These are phyloP conservation scores for Emergomyces africanus DNA, from an alignment of 2,329 filamentous ascomycete species.

Conservation along the genomic window DNA sequence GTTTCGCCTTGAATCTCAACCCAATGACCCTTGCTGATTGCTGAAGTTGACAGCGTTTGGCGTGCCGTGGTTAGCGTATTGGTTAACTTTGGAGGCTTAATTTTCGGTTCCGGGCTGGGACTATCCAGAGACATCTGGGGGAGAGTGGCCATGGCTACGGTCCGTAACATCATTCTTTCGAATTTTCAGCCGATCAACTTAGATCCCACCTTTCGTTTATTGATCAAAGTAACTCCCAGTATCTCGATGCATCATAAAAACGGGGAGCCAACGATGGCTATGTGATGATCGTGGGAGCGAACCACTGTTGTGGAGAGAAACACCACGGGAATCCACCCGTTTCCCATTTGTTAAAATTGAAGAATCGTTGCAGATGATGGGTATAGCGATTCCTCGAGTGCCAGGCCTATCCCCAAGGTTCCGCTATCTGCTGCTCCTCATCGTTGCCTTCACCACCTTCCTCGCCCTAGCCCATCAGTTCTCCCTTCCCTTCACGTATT, in stretches of 20 bases:
- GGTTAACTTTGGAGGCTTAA: too few relatives aligned
- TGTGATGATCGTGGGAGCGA: neutral
- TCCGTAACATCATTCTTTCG: too few relatives aligned
- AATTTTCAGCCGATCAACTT: too few relatives aligned
- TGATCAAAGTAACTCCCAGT: neutral
- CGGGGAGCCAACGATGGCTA: neutral
- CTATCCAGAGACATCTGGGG: too few relatives aligned
- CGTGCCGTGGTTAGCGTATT: too few relatives aligned
- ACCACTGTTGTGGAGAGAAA: neutral
- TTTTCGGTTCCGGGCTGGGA: too few relatives aligned
- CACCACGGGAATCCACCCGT: neutral
- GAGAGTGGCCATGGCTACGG: too few relatives aligned
- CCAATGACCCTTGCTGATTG: too few relatives aligned
- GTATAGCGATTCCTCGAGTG: neutral
- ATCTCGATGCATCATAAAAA: too few relatives aligned
- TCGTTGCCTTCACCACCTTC: neutral
- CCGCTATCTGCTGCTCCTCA: neutral
- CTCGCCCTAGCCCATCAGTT: neutral
- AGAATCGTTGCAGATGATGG: neutral
- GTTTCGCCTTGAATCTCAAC: too few relatives aligned
- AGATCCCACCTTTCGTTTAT: neutral
- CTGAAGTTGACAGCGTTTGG: too few relatives aligned
- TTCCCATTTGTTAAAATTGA: neutral
- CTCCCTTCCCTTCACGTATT: neutral
- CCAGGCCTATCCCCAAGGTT: neutral